Conservation (phyloP, 2,329 filamentous ascomycete genomes). For the Ceratocystis alfenasii region DNA sequence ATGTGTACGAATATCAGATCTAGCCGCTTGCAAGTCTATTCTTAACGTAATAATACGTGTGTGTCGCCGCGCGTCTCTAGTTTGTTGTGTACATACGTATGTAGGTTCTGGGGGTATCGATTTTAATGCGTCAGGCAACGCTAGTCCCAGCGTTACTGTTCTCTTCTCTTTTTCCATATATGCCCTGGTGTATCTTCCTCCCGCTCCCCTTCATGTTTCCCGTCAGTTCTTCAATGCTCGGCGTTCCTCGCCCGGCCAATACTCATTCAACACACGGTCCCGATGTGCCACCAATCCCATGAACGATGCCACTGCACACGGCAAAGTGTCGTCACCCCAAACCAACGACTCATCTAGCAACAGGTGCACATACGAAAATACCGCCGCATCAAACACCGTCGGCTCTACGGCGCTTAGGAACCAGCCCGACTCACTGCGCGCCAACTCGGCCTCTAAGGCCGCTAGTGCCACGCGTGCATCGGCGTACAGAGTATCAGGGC, state of each 20-base stretch:
- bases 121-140: slow-evolving; percentile 1
- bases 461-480: slow-evolving; percentile 37
- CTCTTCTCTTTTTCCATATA: not conserved
- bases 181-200: no score
- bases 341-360: slow-evolving; percentile 52
- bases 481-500: slow-evolving; percentile 32
- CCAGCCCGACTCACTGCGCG: slow-evolving; percentile 34
- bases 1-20: not conserved
- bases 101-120: not conserved
- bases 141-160: not conserved
- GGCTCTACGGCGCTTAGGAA: slow-evolving; percentile 44
- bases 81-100: not conserved
- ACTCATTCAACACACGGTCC: slow-evolving; percentile 28
- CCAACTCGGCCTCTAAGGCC: slow-evolving; percentile 34
- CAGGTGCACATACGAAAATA: slow-evolving; percentile 83
- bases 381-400: slow-evolving; percentile 69
- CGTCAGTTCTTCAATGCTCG: not conserved
- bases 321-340: slow-evolving; percentile 54
- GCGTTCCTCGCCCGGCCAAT: slow-evolving; percentile 20
- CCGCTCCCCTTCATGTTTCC: not conserved
- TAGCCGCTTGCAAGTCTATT: not conserved
- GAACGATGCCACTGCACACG: slow-evolving; percentile 43
- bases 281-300: slow-evolving; percentile 47
- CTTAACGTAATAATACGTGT: not conserved
- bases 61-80: not conserved